Evolutionary conservation across 176 grass and related monocot genomes (phyloP), one percentile per base, ranked within the genome.

Genomic region (Eragrostis nindensis): DNA sequence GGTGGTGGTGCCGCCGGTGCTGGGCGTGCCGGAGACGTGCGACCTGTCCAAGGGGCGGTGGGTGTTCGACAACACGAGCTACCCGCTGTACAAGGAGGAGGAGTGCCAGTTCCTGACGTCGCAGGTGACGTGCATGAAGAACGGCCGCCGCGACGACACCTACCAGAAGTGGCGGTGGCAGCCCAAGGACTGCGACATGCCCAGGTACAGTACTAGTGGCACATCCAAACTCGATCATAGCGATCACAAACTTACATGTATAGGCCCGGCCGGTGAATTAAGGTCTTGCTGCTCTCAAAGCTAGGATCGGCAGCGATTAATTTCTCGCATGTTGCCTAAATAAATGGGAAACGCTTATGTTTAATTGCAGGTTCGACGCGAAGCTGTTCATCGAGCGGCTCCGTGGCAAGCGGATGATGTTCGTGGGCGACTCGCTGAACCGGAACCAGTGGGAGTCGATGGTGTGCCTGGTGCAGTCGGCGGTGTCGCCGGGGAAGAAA

Each of bases 381-480:
- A 86, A 90, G 92, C 73, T 85, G 80, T 89, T 98, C 74, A 84
- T 98, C 25, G 87, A 91, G 86, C 55, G 85, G 80, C 87, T 98
- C 29, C 87, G 87, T 2, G 77, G 77, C 2, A 98, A 98, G 76
- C 77, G 92, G 52, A 47, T 98, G 29, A 92, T 98, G 92, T 98
- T 98, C 84, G 89, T 98, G 30, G 95, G 95, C 8, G 95, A 98
- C 84, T 98, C 95, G 62, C 89, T 98, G 75, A 91, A 94, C 73
- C 89, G 95, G 65, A 98, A 93, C 80, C 87, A 90, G 65, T 98
- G 95, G 95, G 95, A 98, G 80, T 98, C 95, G 8, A 94, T 98
- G 92, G 85, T 98, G 78, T 98, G 95, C 82, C 72, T 98, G 54
- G 62, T 87, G 75, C 90, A 94, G 73, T 68, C 86, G 80, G 92